Evolutionary conservation across 257 asterid genomes (phyloP).

Genomic region (Solanum chmielewskii): DNA sequence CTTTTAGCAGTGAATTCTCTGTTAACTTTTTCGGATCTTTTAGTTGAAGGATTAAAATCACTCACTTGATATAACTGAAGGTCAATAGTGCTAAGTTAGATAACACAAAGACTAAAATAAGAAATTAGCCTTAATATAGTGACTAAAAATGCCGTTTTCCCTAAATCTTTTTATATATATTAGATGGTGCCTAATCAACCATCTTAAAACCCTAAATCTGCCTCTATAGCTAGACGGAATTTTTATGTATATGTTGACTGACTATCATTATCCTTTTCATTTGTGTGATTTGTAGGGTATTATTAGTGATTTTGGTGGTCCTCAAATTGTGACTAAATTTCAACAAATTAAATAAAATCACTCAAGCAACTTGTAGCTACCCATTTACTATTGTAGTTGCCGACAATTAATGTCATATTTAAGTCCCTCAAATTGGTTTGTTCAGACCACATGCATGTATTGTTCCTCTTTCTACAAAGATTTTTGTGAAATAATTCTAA

Average conservation of each 20-base stretch:
- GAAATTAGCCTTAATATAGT: no score
- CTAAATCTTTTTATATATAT: no score
- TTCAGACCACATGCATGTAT: neutral
- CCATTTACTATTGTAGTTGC: neutral
- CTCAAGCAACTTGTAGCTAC: neutral
- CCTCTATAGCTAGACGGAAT: neutral
- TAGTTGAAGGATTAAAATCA: no score
- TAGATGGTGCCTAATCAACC: neutral
- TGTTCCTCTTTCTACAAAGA: neutral
- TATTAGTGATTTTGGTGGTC: neutral
- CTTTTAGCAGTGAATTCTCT: no score
- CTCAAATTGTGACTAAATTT: neutral
- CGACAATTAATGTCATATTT: neutral
- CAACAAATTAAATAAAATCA: neutral
- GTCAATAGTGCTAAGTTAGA: no score
- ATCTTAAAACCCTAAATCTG: no score
- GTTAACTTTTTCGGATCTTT: no score
- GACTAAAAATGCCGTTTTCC: no score
- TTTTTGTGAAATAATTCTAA: neutral
- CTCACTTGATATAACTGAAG: no score
- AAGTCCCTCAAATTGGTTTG: neutral
- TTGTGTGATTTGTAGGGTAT: neutral
- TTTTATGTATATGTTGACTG: no score
- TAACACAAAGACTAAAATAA: no score
- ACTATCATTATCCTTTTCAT: neutral